phyloP scores from a whole-genome alignment of 106 monocot genomes.

The Dactylorhiza incarnata region DNA sequence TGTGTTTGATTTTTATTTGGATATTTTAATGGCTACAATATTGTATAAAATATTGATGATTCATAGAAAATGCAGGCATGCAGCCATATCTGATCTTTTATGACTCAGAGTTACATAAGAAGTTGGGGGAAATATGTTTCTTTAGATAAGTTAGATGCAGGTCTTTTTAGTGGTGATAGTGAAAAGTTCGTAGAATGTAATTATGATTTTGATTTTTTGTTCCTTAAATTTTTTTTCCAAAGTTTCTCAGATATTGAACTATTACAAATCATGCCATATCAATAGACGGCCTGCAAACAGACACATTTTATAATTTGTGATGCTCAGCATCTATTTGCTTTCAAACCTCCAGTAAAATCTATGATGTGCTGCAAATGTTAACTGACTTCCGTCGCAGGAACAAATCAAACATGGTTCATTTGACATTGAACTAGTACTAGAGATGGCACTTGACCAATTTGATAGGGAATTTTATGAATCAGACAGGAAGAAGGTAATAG shows the following conservation, averaged over 20 bases:
- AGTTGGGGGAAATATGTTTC: background rate
- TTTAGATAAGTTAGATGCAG: background rate
- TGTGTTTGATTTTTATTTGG: background rate
- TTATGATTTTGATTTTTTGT: background rate
- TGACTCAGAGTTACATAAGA: background rate
- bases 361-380: background rate
- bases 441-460: slow-evolving; percentile 55
- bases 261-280: background rate
- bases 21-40: background rate
- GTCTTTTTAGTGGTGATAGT: background rate
- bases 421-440: slow-evolving; percentile 70
- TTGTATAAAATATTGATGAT: background rate
- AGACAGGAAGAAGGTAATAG: slow-evolving; percentile 55
- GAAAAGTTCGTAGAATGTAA: background rate
- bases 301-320: background rate
- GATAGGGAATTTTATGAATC: slow-evolving; percentile 25
- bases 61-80: background rate
- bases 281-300: background rate
- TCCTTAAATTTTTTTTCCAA: background rate
- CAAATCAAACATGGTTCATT: slow-evolving; percentile 29
- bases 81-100: background rate
- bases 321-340: background rate
- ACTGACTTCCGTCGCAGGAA: slow-evolving; percentile 20
- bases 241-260: background rate
- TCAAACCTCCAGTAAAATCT: background rate